Evolutionary conservation across 768 basidiomycete species (phyloP).

Genomic region (Rhodotorula taiwanensis): DNA sequence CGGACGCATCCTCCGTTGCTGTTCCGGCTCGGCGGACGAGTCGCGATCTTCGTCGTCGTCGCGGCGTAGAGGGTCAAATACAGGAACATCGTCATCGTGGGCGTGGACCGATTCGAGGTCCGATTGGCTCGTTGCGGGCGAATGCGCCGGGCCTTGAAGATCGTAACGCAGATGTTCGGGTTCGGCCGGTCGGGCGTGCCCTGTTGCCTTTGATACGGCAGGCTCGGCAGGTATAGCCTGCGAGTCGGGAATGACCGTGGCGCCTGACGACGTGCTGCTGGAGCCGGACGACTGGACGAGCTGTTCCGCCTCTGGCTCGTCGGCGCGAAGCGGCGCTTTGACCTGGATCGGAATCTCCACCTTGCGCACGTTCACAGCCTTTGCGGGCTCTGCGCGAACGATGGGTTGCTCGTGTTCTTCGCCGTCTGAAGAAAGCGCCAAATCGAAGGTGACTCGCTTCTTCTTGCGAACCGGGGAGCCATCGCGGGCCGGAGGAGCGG

Average conservation of each 20-base stretch:
- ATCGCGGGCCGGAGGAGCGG: too few species aligned
- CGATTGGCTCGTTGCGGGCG: slow-evolving; percentile 16
- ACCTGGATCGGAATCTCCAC: too few species aligned
- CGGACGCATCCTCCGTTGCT: not conserved
- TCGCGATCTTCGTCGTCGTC: not conserved
- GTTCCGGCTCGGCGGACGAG: not conserved
- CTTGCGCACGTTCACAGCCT: not conserved
- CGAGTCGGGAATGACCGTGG: slow-evolving; percentile 30
- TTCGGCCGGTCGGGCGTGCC: too few species aligned
- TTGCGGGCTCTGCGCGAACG: not conserved
- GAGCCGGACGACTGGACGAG: slow-evolving; percentile 3
- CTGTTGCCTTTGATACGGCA: not conserved
- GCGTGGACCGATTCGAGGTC: slow-evolving; percentile 13
- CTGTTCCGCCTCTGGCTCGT: too few species aligned
- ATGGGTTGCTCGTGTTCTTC: not conserved
- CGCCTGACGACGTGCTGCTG: not conserved
- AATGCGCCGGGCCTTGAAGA: slow-evolving; percentile 1
- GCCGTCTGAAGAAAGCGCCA: not conserved
- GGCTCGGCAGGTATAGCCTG: not conserved
- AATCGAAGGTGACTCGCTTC: slow-evolving; percentile 17
- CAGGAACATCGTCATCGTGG: not conserved
- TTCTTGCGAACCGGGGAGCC: too few species aligned
- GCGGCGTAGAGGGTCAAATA: slow-evolving; percentile 9
- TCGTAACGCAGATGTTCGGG: not conserved
- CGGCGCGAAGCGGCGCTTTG: too few species aligned